Evolutionary conservation across 2,329 filamentous ascomycete species (phyloP), one percentile per base, ranked within the genome.

Genomic region (Nemania sp.): DNA sequence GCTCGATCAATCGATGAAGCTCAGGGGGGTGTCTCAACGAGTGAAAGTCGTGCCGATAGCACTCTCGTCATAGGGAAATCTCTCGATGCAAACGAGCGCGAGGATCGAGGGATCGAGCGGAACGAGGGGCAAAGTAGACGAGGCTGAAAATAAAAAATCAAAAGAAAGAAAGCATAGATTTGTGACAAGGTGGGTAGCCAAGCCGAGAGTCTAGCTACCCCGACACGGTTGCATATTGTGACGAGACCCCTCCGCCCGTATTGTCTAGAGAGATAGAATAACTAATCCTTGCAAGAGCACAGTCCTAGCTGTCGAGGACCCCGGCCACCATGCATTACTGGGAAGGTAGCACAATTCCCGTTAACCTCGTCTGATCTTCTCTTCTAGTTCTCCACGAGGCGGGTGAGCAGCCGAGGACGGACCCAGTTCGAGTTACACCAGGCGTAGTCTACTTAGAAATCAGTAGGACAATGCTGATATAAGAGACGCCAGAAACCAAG

Each of bases 241-340:
- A 66, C 64, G 66, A 67, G 63, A 65, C 61, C 51, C 64, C 59
- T 58, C 63, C 64, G 63, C 49, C 55, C 57, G 63, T 67, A 64
- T 64, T 60, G 62, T 62, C 59, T 21, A 48, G 54, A 63, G 62
- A 56, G 55, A 69, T 65, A 62, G 58, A 64, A 67, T 65, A 60
- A 65, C 50, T 17, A 49, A 70, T 51, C 69, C 71, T 64, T 68
- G 68, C 54, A 55, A 63, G 54, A 53, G 13, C 66, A 56, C 60
- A 62, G 59, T n/a, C 59, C 61, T 62, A 60, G 63, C 56, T 56
- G 50, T 64, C 57, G 59, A 60, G 56, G 58, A 62, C 63, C 69
- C 62, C 60, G 64, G 59, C 32, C 43, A 60, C 51, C 34, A 42
- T 66, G 62, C 66, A 62, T 62, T 56, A 42, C 60, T 59, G 60